Base-by-base conservation (phyloP, 352 stramenopile genomes). In the Thraustochytrium sp. region DNA sequence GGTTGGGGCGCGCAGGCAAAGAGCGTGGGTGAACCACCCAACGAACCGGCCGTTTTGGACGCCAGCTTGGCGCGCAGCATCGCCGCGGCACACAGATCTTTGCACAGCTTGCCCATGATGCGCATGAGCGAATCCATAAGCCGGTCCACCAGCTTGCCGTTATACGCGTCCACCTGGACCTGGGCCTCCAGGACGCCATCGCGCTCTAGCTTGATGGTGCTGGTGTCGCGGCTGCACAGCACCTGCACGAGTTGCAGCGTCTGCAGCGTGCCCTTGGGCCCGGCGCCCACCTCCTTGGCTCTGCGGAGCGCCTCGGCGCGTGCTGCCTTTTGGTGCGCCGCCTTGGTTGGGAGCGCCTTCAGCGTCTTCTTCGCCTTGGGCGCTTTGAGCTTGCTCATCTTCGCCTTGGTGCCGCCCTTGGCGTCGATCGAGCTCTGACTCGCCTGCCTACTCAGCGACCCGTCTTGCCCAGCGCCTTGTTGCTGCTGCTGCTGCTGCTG, bases 61-160 rank as follows among this genome's bases (percentile, higher is more conserved):
- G 68, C 68, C 11, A 2, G 23, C 42, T 64, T 61, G 48, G 53
- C 48, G 23, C 68, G 48, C 9, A 16, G 5, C 16, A n/a, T 49
- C 21, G 68, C 42, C 4, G 44, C 42, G 26, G 36, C 68, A 13
- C 13, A 9, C 9, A 80, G 53, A 8, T 80, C 68, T 34, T 80
- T 80, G 38, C 18, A 51, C 44, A 80, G 13, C 51, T 80, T 80
- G 68, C 34, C 63, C 48, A 80, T 46, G 18, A 80, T 68, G 26
- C 63, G 76, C 68, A 80, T 80, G 13, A 80, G 46, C 5, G 68
- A 9, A 13, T 46, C 31, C 31, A 51, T 53, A 44, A 80, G 76
- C 13, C 68, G 68, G 31, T 80, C 68, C 4, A 80, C 34, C 5
- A 23, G 23, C 38, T 63, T 68, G 9, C 48, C 38, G 34, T 64